Conservation (phyloP, 1,139 yeast genomes). For the Suhomyces panamericanus region DNA sequence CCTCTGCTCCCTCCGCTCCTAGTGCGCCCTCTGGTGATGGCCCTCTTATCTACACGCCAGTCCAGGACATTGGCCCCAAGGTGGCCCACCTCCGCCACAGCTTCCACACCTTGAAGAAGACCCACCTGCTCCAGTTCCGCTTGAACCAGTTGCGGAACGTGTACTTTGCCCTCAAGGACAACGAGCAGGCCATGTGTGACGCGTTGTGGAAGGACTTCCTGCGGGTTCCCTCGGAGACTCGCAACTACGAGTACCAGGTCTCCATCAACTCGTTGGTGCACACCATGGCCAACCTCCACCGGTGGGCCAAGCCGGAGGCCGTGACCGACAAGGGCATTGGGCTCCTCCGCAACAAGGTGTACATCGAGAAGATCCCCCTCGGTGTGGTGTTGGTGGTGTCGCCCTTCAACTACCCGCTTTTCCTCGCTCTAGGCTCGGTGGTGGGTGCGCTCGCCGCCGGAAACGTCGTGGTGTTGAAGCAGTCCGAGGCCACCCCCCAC, state of each 20-base stretch:
- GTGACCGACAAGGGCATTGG: constrained; percentile 47
- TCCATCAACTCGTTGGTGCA: constrained; percentile 57
- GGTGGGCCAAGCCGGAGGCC: constrained; percentile 60
- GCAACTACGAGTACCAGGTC: constrained; percentile 54
- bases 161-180: constrained; percentile 64
- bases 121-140: constrained; percentile 58
- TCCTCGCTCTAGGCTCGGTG: constrained; percentile 64
- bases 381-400: constrained; percentile 77
- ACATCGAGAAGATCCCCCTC: constrained; percentile 65
- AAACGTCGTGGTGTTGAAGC: constrained; percentile 78
- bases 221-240: constrained; percentile 62
- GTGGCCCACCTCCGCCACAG: constrained; percentile 44
- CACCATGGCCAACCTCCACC: constrained; percentile 58
- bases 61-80: constrained; percentile 49
- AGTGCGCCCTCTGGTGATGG: background rate
- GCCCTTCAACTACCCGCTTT: constrained; percentile 87
- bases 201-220: constrained; percentile 70
- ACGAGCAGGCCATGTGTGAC: constrained; percentile 51
- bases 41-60: constrained; percentile 41
- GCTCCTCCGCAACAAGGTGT: constrained; percentile 49
- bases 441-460: constrained; percentile 88
- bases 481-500: constrained; percentile 71
- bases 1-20: background rate
- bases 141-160: constrained; percentile 66
- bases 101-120: constrained; percentile 49